Evolutionary conservation across 257 asterid genomes (phyloP).

Genomic region (Plantago major): DNA sequence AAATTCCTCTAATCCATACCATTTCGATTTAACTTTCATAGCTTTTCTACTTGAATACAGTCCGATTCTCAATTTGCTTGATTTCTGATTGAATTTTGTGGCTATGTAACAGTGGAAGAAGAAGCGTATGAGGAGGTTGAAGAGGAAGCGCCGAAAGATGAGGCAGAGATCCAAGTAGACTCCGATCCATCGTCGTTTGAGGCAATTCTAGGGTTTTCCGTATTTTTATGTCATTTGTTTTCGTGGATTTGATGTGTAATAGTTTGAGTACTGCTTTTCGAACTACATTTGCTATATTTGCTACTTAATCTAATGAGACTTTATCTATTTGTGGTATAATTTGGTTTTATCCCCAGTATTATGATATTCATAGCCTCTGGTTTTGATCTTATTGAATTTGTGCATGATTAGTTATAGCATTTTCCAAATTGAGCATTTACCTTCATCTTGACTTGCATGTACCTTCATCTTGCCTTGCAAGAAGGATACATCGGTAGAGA

Average conservation of each 20-base stretch:
- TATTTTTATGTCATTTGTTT: not conserved
- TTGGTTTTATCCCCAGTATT: too few species aligned
- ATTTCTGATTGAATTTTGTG: not conserved
- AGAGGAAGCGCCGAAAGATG: constrained; percentile 57
- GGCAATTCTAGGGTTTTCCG: constrained; percentile 15
- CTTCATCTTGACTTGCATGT: too few species aligned
- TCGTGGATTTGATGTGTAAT: constrained; percentile 11
- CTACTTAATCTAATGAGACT: not conserved
- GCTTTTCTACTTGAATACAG: too few species aligned
- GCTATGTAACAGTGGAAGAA: constrained; percentile 38
- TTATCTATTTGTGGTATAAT: not conserved
- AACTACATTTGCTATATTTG: constrained; percentile 3
- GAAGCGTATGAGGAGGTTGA: constrained; percentile 52
- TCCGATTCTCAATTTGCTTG: not conserved
- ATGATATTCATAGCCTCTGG: too few species aligned
- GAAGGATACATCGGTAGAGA: too few species aligned
- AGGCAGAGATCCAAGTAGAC: constrained; percentile 47
- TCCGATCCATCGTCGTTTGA: not conserved
- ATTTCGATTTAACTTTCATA: not conserved
- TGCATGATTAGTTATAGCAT: too few species aligned
- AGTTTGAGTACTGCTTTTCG: constrained; percentile 3
- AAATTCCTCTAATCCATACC: not conserved
- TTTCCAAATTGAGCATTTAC: too few species aligned
- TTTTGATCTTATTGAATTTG: too few species aligned
- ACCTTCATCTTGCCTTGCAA: too few species aligned